Evolutionary conservation across 2,329 filamentous ascomycete species (phyloP).

Genomic region (Diaporthe vexans): DNA sequence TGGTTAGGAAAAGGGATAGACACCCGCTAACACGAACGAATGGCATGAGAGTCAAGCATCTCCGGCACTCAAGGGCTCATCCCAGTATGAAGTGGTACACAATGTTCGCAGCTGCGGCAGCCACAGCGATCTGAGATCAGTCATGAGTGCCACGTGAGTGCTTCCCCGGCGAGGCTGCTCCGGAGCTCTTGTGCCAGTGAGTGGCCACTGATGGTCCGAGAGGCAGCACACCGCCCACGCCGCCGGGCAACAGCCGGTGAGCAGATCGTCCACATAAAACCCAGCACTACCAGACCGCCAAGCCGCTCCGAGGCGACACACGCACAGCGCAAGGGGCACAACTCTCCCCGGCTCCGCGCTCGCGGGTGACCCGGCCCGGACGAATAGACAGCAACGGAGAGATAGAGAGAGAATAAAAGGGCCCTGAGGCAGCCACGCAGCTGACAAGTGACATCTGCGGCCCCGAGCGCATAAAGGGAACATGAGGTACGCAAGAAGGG

Average conservation of each 20-base stretch:
- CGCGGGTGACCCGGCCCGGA: not conserved
- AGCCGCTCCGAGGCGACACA: not conserved
- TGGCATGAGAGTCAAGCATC: not conserved
- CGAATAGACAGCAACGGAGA: not conserved
- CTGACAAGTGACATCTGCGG: conserved; percentile 15
- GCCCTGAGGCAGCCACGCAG: not conserved
- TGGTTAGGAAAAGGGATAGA: not conserved
- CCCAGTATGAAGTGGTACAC: too few species aligned
- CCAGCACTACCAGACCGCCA: not conserved
- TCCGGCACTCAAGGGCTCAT: too few species aligned
- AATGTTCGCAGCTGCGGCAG: not conserved
- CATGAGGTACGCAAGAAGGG: too few species aligned
- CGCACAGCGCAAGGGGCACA: not conserved
- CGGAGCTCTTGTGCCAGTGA: not conserved
- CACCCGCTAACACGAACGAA: not conserved
- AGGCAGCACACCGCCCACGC: not conserved
- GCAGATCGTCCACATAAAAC: not conserved
- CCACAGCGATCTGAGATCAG: not conserved
- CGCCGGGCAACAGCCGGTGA: not conserved
- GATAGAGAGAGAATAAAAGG: not conserved
- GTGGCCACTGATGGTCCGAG: not conserved
- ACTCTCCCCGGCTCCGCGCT: conserved; percentile 1
- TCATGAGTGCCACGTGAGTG: not conserved
- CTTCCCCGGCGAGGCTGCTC: not conserved
- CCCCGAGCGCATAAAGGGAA: not conserved